Evolutionary conservation across 768 basidiomycete genomes (phyloP).

Genomic region (Boletus bicolor): DNA sequence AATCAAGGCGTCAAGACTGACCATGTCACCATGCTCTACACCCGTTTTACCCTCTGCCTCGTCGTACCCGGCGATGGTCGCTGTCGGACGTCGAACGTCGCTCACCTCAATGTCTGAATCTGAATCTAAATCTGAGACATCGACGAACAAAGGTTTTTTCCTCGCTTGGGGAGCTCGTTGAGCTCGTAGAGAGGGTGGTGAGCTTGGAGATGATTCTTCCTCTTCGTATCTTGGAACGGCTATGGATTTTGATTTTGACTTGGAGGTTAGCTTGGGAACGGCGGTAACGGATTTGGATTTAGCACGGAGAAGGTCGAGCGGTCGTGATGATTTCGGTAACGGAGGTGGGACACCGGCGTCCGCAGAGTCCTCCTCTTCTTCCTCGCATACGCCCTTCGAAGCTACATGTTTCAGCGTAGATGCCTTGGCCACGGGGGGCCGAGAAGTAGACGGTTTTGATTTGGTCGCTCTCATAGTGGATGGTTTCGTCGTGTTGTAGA

Average conservation of each 20-base stretch:
- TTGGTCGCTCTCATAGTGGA: not conserved
- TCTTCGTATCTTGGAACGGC: constrained; percentile 8
- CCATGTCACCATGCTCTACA: not conserved
- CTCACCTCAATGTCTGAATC: constrained; percentile 22
- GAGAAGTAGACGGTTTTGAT: constrained; percentile 1
- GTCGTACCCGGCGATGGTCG: not conserved
- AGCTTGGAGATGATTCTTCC: constrained; percentile 9
- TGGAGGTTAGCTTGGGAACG: not conserved
- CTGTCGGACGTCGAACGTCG: constrained; percentile 2
- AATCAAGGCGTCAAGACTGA: constrained; percentile 3
- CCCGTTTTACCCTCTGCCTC: not conserved
- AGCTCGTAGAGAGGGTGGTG: not conserved
- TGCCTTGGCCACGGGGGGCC: not conserved
- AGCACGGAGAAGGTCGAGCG: constrained; percentile 26
- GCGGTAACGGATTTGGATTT: constrained; percentile 1
- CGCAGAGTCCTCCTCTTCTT: constrained; percentile 1
- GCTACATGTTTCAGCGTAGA: not conserved
- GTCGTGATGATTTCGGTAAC: constrained; percentile 21
- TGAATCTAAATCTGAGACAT: constrained; percentile 27
- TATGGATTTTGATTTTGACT: not conserved
- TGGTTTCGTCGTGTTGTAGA: constrained; percentile 9
- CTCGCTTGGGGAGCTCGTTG: not conserved
- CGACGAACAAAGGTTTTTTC: constrained; percentile 19
- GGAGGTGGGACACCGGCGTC: not conserved
- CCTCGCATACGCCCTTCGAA: constrained; percentile 4